Percentiles rank a stretch among this genome's conserved stretches.
These are phyloP conservation scores for Rhizopus arrhizus DNA, from an alignment of 371 early-diverging fungal genomes.

Conservation along the genomic window DNA sequence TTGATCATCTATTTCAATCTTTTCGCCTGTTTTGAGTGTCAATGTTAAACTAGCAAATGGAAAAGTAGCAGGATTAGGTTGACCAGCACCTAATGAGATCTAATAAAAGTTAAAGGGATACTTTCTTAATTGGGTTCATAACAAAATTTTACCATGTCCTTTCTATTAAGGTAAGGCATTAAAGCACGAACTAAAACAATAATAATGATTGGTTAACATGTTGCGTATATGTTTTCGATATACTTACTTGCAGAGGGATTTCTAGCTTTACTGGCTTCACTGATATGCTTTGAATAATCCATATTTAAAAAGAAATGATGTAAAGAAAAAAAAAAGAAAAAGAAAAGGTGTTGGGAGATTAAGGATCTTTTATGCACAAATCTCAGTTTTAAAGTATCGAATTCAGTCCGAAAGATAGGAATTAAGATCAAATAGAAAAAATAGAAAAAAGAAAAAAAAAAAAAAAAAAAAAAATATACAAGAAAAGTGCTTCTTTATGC, in stretches of 20 bases:
- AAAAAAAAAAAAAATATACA: no score
- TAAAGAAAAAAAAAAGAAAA: background rate
- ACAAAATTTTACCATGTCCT: slow-evolving; percentile 40
- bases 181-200: slow-evolving; percentile 16
- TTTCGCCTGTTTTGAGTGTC: slow-evolving; percentile 65
- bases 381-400: background rate
- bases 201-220: background rate
- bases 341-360: background rate
- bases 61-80: slow-evolving; percentile 74
- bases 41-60: slow-evolving; percentile 69
- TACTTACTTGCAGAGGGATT: slow-evolving; percentile 26
- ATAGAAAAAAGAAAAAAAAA: no score
- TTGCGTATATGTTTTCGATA: background rate
- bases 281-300: slow-evolving; percentile 43
- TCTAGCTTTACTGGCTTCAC: slow-evolving; percentile 43
- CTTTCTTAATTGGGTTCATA: background rate
- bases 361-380: background rate
- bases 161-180: slow-evolving; percentile 26
- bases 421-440: background rate
- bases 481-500: no score
- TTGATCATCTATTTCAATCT: slow-evolving; percentile 46
- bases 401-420: slow-evolving; percentile 2
- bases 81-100: slow-evolving; percentile 74
- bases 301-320: slow-evolving; percentile 1
- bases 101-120: slow-evolving; percentile 12